Conservation (phyloP, 345 rosid species). For the Rhizophora mangle region DNA sequence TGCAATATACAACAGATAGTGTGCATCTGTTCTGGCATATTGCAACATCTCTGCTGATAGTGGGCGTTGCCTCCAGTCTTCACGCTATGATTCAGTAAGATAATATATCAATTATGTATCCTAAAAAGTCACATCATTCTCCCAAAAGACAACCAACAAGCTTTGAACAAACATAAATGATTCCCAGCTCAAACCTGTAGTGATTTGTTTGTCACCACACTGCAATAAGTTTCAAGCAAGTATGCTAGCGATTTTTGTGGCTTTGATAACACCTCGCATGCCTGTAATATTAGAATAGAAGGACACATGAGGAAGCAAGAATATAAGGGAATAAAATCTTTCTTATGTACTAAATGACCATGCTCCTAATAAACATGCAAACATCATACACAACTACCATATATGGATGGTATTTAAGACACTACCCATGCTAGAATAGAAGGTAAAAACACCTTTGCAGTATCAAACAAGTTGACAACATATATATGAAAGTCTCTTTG, state of each 20-base stretch:
- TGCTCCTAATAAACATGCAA: no score
- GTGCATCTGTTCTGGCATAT: conserved; percentile 82
- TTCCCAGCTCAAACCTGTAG: conserved; percentile 56
- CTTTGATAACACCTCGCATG: conserved; percentile 77
- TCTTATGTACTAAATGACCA: background rate
- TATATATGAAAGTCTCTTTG: conserved; percentile 94
- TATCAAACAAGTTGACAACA: conserved; percentile 88
- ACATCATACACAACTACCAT: no score
- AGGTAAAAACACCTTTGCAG: conserved; percentile 63
- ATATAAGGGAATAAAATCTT: background rate
- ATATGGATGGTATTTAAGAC: no score
- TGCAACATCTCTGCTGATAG: conserved; percentile 67
- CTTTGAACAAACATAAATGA: background rate
- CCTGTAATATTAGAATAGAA: conserved; percentile 47
- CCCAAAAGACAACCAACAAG: conserved; percentile 5
- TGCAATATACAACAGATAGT: conserved; percentile 75
- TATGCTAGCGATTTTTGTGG: conserved; percentile 86
- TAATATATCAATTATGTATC: background rate
- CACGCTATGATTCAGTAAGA: conserved; percentile 54
- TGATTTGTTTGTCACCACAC: conserved; percentile 72
- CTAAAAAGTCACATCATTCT: background rate
- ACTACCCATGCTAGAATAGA: no score
- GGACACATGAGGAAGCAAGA: background rate
- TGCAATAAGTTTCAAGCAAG: conserved; percentile 78
- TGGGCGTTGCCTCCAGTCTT: conserved; percentile 99